Conservation (phyloP, 331 rosid genomes). For the Phaseolus coccineus region DNA sequence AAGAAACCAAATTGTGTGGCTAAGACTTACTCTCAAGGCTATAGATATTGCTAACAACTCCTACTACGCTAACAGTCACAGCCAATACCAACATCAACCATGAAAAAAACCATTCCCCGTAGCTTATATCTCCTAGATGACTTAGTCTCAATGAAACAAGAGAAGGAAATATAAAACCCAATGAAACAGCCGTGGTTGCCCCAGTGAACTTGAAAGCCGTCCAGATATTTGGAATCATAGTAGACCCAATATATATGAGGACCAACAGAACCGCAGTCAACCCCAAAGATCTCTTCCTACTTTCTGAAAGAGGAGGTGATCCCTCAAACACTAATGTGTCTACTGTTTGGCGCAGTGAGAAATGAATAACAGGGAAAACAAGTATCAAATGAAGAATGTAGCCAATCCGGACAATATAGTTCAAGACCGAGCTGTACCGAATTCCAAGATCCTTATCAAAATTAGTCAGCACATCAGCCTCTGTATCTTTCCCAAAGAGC, state of each 20-base stretch:
- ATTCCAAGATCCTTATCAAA: constrained; percentile 88
- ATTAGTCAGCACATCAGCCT: constrained; percentile 84
- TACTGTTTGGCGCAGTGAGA: constrained; percentile 85
- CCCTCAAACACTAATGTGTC: constrained; percentile 72
- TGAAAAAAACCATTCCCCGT: constrained; percentile 59
- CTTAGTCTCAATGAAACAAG: constrained; percentile 73
- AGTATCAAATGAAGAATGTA: constrained; percentile 92
- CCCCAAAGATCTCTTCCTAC: constrained; percentile 75
- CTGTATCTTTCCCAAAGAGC: constrained; percentile 84
- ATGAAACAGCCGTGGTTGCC: constrained; percentile 88
- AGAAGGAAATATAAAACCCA: constrained; percentile 91
- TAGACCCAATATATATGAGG: constrained; percentile 84
- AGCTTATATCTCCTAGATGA: constrained; percentile 59
- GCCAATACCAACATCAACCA: constrained; percentile 81
- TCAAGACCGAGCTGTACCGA: constrained; percentile 75
- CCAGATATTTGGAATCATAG: constrained; percentile 97
- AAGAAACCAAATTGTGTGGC: constrained; percentile 42
- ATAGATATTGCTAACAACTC: constrained; percentile 75
- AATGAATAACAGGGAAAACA: constrained; percentile 96
- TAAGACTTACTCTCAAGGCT: constrained; percentile 64
- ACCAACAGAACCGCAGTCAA: constrained; percentile 76
- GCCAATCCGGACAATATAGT: constrained; percentile 84
- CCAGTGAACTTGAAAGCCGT: constrained; percentile 96
- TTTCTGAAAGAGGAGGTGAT: constrained; percentile 79
- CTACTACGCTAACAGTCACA: constrained; percentile 69